A percentile compares a stretch with the other conserved stretches of the same genome.
These are phyloP conservation scores for Solioccasus polychromus DNA, from an alignment of 768 basidiomycete species.

Conservation along the genomic window DNA sequence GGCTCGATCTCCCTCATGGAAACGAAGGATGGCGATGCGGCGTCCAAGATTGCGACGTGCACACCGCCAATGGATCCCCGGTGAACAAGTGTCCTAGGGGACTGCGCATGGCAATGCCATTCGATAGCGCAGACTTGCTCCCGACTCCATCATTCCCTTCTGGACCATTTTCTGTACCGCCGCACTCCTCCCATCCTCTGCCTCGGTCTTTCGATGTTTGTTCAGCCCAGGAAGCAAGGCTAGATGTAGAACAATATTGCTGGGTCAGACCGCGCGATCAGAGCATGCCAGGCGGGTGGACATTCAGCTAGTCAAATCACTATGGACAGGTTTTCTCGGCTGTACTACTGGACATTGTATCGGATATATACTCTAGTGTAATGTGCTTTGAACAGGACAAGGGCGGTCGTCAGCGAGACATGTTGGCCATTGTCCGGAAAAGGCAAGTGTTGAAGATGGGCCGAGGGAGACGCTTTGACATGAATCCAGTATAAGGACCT, in stretches of 20 bases:
- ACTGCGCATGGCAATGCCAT: constrained; percentile 27
- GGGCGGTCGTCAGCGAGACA: constrained; percentile 18
- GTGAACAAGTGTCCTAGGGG: constrained; percentile 14
- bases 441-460: constrained; percentile 33
- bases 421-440: constrained; percentile 28
- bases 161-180: constrained; percentile 17
- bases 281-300: constrained; percentile 44
- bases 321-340: not conserved
- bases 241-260: constrained; percentile 11
- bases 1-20: constrained; percentile 33
- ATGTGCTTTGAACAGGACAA: constrained; percentile 16
- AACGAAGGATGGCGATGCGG: constrained; percentile 29
- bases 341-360: constrained; percentile 23
- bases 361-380: constrained; percentile 8
- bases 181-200: constrained; percentile 22
- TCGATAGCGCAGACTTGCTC: constrained; percentile 18
- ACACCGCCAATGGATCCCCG: constrained; percentile 32
- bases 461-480: constrained; percentile 25
- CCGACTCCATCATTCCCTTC: constrained; percentile 7
- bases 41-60: constrained; percentile 28
- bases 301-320: constrained; percentile 16
- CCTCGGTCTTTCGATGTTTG: constrained; percentile 20
- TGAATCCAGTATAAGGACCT: constrained; percentile 24
- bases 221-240: constrained; percentile 15
- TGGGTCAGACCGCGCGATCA: constrained; percentile 26